Conservation (phyloP, 2,329 filamentous ascomycete genomes). For the Drechslerella coelobrocha region DNA sequence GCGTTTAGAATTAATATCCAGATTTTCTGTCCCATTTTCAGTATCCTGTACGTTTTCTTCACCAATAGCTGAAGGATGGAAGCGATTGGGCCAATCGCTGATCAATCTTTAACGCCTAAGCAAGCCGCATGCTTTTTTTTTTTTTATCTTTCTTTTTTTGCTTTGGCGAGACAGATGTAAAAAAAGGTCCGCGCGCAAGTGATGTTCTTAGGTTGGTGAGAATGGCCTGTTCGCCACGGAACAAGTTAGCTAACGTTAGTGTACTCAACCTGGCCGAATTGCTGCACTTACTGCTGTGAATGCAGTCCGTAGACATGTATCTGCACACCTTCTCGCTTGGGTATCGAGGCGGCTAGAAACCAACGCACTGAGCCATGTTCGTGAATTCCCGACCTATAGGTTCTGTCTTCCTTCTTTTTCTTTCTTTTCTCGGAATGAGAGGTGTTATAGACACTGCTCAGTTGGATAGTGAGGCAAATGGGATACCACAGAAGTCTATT, state of each 20-base stretch:
- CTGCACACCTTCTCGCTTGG: not conserved
- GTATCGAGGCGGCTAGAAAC: no score
- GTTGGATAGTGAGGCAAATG: not conserved
- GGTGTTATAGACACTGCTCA: not conserved
- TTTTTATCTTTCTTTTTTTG: constrained; percentile 37
- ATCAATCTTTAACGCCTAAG: constrained; percentile 31
- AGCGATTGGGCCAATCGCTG: constrained; percentile 32
- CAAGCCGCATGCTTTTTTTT: constrained; percentile 4
- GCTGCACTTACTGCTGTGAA: not conserved
- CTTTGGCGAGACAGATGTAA: no score
- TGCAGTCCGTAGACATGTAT: not conserved
- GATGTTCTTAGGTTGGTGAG: constrained; percentile 38
- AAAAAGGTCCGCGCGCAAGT: constrained; percentile 46
- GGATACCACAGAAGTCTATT: not conserved
- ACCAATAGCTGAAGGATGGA: not conserved
- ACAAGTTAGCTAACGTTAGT: not conserved
- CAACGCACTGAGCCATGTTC: not conserved
- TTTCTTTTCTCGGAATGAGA: not conserved
- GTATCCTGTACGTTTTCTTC: not conserved
- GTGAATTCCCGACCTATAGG: not conserved
- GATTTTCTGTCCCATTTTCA: not conserved
- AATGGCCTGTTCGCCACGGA: constrained; percentile 20
- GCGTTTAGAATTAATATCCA: no score
- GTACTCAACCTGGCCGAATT: not conserved
- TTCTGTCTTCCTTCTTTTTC: constrained; percentile 5